Conservation (phyloP, 2,329 filamentous ascomycete genomes). For the Capronia americana region DNA sequence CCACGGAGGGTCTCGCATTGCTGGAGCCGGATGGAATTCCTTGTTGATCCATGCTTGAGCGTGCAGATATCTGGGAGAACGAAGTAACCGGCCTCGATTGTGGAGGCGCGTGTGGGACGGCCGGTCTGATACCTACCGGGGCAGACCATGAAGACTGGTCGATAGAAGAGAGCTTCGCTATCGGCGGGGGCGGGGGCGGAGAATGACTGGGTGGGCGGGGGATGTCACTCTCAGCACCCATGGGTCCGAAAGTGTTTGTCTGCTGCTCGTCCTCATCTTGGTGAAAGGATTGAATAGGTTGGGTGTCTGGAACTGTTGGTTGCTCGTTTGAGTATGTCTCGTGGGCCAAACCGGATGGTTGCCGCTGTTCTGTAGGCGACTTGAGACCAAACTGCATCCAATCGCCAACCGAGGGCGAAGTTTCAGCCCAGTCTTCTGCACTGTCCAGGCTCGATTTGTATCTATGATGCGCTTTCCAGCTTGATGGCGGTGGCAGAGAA, state of each 20-base stretch:
- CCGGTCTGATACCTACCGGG: constrained; percentile 24
- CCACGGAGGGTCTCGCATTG: constrained; percentile 27
- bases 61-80: constrained; percentile 32
- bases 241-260: constrained; percentile 3
- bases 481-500: constrained; percentile 25
- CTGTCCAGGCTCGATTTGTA: constrained; percentile 53
- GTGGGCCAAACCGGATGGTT: constrained; percentile 27
- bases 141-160: constrained; percentile 35
- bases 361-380: constrained; percentile 23
- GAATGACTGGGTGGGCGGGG: constrained; percentile 38
- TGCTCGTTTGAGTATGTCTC: constrained; percentile 17
- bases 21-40: constrained; percentile 22
- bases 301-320: constrained; percentile 5
- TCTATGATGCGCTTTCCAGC: constrained; percentile 35
- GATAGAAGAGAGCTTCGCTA: constrained; percentile 27
- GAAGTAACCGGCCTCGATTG: constrained; percentile 31
- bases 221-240: constrained; percentile 22
- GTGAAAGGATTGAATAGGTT: constrained; percentile 1
- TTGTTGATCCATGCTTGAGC: constrained; percentile 31
- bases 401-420: constrained; percentile 57
- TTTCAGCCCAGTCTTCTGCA: constrained; percentile 56
- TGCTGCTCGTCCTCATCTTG: not conserved
- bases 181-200: constrained; percentile 38
- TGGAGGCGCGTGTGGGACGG: constrained; percentile 15
- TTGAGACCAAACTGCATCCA: constrained; percentile 54